phyloP scores from a whole-genome alignment of 2,329 filamentous ascomycete species.

The Sporothrix curviconia region DNA sequence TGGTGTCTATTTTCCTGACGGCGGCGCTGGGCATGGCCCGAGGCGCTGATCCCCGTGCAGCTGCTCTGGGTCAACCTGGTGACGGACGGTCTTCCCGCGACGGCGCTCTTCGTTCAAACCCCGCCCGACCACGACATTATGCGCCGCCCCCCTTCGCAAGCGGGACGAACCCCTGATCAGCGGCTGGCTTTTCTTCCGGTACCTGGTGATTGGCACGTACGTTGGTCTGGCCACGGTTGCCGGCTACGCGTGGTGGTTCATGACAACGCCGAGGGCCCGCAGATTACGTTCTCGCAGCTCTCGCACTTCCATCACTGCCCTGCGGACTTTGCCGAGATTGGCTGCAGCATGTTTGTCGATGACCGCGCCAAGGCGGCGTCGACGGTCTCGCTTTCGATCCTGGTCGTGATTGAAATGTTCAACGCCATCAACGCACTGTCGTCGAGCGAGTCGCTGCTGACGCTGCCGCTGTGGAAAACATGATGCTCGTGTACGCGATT shows the following conservation, averaged over 20 bases:
- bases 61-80: slow-evolving; percentile 98
- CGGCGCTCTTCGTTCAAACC: slow-evolving; percentile 95
- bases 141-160: slow-evolving; percentile 82
- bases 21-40: slow-evolving; percentile 94
- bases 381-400: slow-evolving; percentile 82
- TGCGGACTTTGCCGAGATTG: slow-evolving; percentile 76
- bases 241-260: slow-evolving; percentile 99
- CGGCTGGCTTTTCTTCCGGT: slow-evolving; percentile 95
- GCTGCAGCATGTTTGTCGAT: slow-evolving; percentile 85
- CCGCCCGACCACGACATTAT: slow-evolving; percentile 98
- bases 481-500: slow-evolving; percentile 96
- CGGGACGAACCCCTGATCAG: slow-evolving; percentile 88
- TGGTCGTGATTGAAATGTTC: slow-evolving; percentile 98
- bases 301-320: slow-evolving; percentile 92
- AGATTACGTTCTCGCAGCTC: slow-evolving; percentile 85
- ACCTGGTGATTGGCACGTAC: slow-evolving; percentile 92
- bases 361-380: slow-evolving; percentile 82
- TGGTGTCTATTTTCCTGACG: slow-evolving; percentile 97
- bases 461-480: slow-evolving; percentile 97
- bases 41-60: slow-evolving; percentile 93
- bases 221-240: slow-evolving; percentile 91
- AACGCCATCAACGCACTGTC: slow-evolving; percentile 98
- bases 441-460: slow-evolving; percentile 88
- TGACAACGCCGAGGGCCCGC: slow-evolving; percentile 84
- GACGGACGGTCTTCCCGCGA: slow-evolving; percentile 92